These are phyloP conservation scores for Leccinum solheimii DNA, from an alignment of 1,284 basidiomycete species.

Conservation along the genomic window DNA sequence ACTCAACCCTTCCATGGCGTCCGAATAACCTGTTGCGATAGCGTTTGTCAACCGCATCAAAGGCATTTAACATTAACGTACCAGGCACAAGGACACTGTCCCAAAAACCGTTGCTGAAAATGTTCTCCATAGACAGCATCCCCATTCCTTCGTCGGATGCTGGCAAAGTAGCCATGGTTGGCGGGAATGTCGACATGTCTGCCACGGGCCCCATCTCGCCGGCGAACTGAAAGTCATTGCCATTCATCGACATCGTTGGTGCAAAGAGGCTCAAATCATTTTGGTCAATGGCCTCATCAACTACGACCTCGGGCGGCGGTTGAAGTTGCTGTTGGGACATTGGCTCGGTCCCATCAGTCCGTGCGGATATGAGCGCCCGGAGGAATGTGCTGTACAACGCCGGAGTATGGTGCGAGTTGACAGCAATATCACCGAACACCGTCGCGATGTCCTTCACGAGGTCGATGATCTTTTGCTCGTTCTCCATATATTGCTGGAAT, in stretches of 20 bases:
- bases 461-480: slow-evolving; percentile 69
- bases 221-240: slow-evolving; percentile 62
- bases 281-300: slow-evolving; percentile 23
- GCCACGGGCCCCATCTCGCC: slow-evolving; percentile 79
- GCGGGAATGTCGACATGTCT: slow-evolving; percentile 79
- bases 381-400: slow-evolving; percentile 86
- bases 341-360: slow-evolving; percentile 43
- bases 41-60: slow-evolving; percentile 13
- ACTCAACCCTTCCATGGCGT: slow-evolving; percentile 73
- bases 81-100: slow-evolving; percentile 82
- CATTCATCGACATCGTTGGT: slow-evolving; percentile 22
- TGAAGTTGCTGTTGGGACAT: slow-evolving; percentile 21
- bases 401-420: slow-evolving; percentile 78
- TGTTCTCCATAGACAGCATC: slow-evolving; percentile 75
- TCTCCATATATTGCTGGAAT: slow-evolving; percentile 74
- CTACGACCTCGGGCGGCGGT: slow-evolving; percentile 23
- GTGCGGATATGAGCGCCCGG: slow-evolving; percentile 71
- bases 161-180: slow-evolving; percentile 67
- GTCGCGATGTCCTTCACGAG: slow-evolving; percentile 82
- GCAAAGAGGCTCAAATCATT: slow-evolving; percentile 32
- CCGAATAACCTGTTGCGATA: slow-evolving; percentile 60
- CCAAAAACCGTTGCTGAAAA: slow-evolving; percentile 78
- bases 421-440: slow-evolving; percentile 72
- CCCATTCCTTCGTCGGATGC: slow-evolving; percentile 47
- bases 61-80: slow-evolving; percentile 37